Percentiles rank a stretch among this genome's conserved stretches.
phyloP scores from a whole-genome alignment of 2,329 filamentous ascomycete species.

The Ciborinia camelliae region DNA sequence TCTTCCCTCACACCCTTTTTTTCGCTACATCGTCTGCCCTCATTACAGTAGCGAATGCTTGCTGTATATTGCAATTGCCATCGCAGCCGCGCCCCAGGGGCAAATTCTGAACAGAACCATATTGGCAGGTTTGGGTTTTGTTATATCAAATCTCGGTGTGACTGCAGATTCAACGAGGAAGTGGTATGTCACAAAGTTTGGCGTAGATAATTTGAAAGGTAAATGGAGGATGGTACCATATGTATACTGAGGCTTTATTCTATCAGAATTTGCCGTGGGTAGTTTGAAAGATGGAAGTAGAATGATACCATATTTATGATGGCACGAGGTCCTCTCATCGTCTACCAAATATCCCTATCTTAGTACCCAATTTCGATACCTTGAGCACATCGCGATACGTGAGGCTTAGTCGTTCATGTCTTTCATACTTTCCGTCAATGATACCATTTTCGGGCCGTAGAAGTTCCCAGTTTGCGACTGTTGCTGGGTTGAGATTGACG shows the following conservation, averaged over 20 bases:
- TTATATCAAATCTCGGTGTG: constrained; percentile 73
- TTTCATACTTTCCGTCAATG: constrained; percentile 51
- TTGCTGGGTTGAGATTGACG: constrained; percentile 55
- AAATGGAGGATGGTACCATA: constrained; percentile 77
- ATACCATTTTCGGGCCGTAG: constrained; percentile 51
- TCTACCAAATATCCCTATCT: constrained; percentile 48
- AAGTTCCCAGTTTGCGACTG: constrained; percentile 70
- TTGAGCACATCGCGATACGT: constrained; percentile 85
- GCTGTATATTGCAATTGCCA: constrained; percentile 75
- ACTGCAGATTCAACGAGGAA: constrained; percentile 73
- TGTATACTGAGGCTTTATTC: constrained; percentile 48
- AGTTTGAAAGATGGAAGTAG: background rate
- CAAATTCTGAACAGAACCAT: constrained; percentile 69
- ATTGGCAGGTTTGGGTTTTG: constrained; percentile 67
- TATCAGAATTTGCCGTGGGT: background rate
- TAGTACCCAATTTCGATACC: constrained; percentile 70
- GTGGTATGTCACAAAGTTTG: constrained; percentile 80
- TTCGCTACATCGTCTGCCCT: constrained; percentile 71
- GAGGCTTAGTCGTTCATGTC: constrained; percentile 64
- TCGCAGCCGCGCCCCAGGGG: constrained; percentile 68
- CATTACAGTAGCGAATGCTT: constrained; percentile 89
- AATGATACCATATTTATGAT: background rate
- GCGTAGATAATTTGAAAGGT: constrained; percentile 55
- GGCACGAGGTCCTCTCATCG: constrained; percentile 22
- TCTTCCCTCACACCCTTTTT: constrained; percentile 70